These are phyloP conservation scores for Colletotrichum liriopes DNA, from an alignment of 2,329 filamentous ascomycete species.

Conservation along the genomic window DNA sequence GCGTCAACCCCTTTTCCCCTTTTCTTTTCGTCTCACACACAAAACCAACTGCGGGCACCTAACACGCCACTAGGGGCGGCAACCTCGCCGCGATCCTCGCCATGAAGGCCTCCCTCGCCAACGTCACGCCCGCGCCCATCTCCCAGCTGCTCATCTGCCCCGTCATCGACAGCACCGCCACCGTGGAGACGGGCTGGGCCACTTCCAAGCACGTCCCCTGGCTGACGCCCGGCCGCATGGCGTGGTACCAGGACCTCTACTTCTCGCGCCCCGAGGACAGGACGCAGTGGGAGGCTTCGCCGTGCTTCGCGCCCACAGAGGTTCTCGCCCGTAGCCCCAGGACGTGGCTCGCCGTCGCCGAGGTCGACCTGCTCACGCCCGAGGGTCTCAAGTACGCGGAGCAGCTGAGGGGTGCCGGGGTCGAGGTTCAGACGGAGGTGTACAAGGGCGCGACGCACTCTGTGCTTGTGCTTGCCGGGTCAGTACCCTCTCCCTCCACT, in stretches of 20 bases:
- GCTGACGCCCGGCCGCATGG: constrained; percentile 53
- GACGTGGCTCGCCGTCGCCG: constrained; percentile 52
- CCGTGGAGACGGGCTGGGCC: constrained; percentile 43
- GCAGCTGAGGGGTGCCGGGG: constrained; percentile 42
- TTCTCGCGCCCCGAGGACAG: constrained; percentile 47
- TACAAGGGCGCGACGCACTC: constrained; percentile 34
- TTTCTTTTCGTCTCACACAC: constrained; percentile 14
- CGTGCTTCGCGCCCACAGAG: constrained; percentile 48
- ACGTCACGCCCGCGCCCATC: constrained; percentile 4
- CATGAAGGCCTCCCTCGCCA: constrained; percentile 38
- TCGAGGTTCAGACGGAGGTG: constrained; percentile 19
- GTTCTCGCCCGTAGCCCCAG: constrained; percentile 49
- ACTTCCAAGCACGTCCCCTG: constrained; percentile 48
- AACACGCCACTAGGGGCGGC: constrained; percentile 40
- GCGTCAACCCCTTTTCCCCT: background rate
- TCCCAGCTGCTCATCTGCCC: constrained; percentile 49
- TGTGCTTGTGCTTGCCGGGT: constrained; percentile 34
- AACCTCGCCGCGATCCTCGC: constrained; percentile 44
- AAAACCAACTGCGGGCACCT: background rate
- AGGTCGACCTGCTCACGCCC: constrained; percentile 52
- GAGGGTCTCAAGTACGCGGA: constrained; percentile 51
- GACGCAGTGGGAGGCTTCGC: constrained; percentile 51
- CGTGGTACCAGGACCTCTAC: constrained; percentile 56
- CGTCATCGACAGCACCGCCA: constrained; percentile 55
- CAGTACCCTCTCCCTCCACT: background rate